Evolutionary conservation across 192 early-diverging fungal genomes (phyloP).

Genomic region (Phlyctochytrium arcticum): DNA sequence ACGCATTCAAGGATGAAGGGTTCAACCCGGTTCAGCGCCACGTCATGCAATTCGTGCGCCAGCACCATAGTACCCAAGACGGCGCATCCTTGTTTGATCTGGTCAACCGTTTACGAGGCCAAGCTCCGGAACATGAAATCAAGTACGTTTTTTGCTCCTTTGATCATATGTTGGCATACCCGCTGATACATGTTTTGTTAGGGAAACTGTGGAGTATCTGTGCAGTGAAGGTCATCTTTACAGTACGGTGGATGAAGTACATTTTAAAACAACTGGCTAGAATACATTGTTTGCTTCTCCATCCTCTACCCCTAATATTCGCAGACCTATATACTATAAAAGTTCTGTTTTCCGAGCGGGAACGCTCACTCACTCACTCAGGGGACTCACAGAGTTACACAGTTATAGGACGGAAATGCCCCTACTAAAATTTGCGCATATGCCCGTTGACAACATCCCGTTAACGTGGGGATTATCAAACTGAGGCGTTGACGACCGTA

Average conservation of each 20-base stretch:
- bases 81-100: constrained; percentile 48
- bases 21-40: constrained; percentile 18
- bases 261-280: constrained; percentile 45
- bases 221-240: constrained; percentile 64
- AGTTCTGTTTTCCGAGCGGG: too few species aligned
- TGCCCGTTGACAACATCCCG: too few species aligned
- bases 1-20: background rate
- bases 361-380: too few species aligned
- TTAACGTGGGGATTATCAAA: too few species aligned
- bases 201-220: constrained; percentile 48
- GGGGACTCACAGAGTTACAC: too few species aligned
- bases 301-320: too few species aligned
- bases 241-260: constrained; percentile 63
- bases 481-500: too few species aligned
- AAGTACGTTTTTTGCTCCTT: constrained; percentile 20
- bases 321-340: too few species aligned
- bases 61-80: constrained; percentile 25
- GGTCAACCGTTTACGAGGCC: constrained; percentile 32
- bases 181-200: background rate
- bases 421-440: too few species aligned
- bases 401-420: too few species aligned
- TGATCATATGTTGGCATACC: background rate
- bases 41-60: constrained; percentile 10
- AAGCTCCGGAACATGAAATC: constrained; percentile 17
- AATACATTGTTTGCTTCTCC: too few species aligned